Evolutionary conservation across 805 yeast species (phyloP), one percentile per base, ranked within the genome.

Genomic region (Zygosaccharomyces kombuchaensis): DNA sequence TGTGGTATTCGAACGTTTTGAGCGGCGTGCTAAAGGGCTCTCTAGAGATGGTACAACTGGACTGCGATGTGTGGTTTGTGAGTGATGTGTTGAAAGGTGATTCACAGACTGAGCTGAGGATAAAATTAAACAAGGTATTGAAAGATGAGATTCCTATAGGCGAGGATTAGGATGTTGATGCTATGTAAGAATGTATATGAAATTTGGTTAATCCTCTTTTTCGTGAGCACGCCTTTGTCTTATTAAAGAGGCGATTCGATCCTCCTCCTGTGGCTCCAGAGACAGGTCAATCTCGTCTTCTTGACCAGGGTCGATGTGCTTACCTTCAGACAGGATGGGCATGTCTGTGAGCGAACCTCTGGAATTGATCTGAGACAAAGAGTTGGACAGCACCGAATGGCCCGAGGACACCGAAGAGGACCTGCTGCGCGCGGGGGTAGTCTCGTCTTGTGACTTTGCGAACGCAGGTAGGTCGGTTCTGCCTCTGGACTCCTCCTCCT

Each of bases 61-160:
- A 90, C 47, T 88, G 90, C 42, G 96, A 90, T 45, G 88, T 82
- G 2, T 71, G 68, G 53, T 93, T 90, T 61, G 77, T 87, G 2
- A 78, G 82, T 54, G 99, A 93, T 61, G 80, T 75, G 2, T 70
- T 93, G 40, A 77, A 89, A 52, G 98, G 97, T 0, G 91, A 88
- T 55, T 82, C 81, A 9, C 69, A 68, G 22, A 91, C 97, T 0
- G 97, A 89, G 59, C 68, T 93, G 44, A 75, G 84, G 50, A 77
- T 93, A 37, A 81, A 80, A 56, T 70, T 93, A 53, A 70, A 81
- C 39, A 82, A 76, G 56, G 76, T 88, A 2, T 70, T 91, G 55
- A 88, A 85, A 60, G 99, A 93, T 62, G 99, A 93, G 69, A 84
- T 93, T 36, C 99, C 99, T 10, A 95, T 95, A 5, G 99, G 98